Evolutionary conservation across 1,139 yeast species (phyloP).

Genomic region (Arxiozyma slooffiae): DNA sequence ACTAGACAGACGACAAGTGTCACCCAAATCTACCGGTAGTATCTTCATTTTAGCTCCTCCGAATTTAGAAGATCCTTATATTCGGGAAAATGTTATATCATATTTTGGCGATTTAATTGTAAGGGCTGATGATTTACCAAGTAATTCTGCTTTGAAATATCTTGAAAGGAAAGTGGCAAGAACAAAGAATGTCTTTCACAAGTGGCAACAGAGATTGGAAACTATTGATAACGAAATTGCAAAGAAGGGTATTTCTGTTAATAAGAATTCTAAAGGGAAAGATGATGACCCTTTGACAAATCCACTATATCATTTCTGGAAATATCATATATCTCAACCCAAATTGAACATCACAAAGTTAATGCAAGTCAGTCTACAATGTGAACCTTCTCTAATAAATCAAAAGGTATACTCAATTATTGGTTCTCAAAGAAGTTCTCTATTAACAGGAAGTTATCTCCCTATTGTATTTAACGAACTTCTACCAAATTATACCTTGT

Average conservation of each 20-base stretch:
- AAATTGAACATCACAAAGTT: conserved; percentile 20
- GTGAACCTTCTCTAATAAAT: conserved; percentile 25
- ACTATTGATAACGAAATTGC: conserved; percentile 4
- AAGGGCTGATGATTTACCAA: conserved; percentile 25
- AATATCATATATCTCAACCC: conserved; percentile 21
- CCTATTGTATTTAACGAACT: conserved; percentile 53
- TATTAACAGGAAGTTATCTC: conserved; percentile 48
- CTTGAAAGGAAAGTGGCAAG: conserved; percentile 60
- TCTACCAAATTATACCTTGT: conserved; percentile 44
- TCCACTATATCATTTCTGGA: conserved; percentile 24
- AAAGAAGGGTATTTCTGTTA: neutral
- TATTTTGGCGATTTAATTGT: conserved; percentile 72
- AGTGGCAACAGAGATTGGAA: conserved; percentile 50
- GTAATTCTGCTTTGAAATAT: conserved; percentile 35
- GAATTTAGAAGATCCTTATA: conserved; percentile 69
- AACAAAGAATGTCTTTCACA: conserved; percentile 60
- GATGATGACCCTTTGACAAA: conserved; percentile 7
- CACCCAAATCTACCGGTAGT: conserved; percentile 40
- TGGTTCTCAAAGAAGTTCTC: conserved; percentile 25
- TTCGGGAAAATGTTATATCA: conserved; percentile 75
- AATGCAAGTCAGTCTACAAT: conserved; percentile 24
- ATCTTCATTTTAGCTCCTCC: conserved; percentile 55
- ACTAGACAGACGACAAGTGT: conserved; percentile 63
- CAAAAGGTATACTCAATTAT: conserved; percentile 19
- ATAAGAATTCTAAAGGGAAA: neutral